A percentile compares a stretch with the other conserved stretches of the same genome.
Conservation (phyloP, 805 yeast genomes). For the Komagataella pseudopastoris region DNA sequence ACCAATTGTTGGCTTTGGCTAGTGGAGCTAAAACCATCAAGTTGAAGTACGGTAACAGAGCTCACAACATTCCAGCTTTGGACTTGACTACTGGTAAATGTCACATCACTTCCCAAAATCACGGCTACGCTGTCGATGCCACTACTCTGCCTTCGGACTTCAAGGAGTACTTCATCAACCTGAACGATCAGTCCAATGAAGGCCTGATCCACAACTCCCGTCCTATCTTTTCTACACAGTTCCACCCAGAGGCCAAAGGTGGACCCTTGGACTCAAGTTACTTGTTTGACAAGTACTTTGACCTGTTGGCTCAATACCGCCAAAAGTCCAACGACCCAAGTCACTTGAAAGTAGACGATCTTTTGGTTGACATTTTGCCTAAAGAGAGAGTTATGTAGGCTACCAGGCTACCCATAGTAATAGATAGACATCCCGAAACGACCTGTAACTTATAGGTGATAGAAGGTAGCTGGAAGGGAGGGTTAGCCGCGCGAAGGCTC, state of each 20-base stretch:
- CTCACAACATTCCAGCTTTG: conserved; percentile 94
- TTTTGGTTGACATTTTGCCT: conserved; percentile 50
- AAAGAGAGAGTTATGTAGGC: conserved; percentile 44
- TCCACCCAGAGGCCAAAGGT: conserved; percentile 99
- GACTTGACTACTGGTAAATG: conserved; percentile 85
- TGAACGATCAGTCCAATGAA: conserved; percentile 93
- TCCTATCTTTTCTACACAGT: conserved; percentile 94
- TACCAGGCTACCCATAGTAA: conserved; percentile 5
- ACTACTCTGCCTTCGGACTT: conserved; percentile 61
- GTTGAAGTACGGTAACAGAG: conserved; percentile 96
- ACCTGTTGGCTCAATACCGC: conserved; percentile 48
- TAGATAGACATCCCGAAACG: not conserved
- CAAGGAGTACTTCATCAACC: conserved; percentile 81
- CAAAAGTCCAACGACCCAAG: conserved; percentile 27
- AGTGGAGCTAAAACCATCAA: conserved; percentile 88
- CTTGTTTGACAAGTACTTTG: conserved; percentile 83
- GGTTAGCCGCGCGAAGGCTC: not conserved
- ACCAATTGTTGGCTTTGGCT: conserved; percentile 90
- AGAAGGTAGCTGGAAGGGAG: not conserved
- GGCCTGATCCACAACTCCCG: conserved; percentile 84
- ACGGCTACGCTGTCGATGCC: conserved; percentile 94
- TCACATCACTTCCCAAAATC: conserved; percentile 97
- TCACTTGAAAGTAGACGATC: conserved; percentile 16
- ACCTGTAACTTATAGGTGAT: not conserved
- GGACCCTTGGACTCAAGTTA: conserved; percentile 93